Conservation (phyloP, 495 filamentous ascomycete genomes). For the Aspergillus leporis region DNA sequence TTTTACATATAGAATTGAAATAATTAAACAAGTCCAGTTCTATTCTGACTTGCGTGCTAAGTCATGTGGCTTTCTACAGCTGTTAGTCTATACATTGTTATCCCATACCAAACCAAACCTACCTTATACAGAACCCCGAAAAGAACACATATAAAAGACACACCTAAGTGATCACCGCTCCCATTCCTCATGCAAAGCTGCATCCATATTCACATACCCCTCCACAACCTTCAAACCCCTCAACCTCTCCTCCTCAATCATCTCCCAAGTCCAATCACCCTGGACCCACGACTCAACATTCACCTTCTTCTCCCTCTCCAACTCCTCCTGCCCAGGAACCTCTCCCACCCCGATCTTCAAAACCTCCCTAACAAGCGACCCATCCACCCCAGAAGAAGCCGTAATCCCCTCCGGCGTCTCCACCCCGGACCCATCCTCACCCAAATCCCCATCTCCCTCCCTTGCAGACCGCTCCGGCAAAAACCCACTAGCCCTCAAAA, state of each 20-base stretch:
- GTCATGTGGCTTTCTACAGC: background rate
- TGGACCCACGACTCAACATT: constrained; percentile 39
- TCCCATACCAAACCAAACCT: background rate
- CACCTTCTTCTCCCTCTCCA: constrained; percentile 35
- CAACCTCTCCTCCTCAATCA: constrained; percentile 57
- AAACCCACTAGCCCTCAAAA: constrained; percentile 67
- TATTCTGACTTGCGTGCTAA: too few relatives aligned
- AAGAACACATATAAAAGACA: background rate
- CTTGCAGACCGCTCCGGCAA: constrained; percentile 50
- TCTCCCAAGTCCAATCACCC: constrained; percentile 54
- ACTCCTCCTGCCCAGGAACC: constrained; percentile 24
- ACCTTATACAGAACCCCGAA: background rate
- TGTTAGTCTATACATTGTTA: background rate
- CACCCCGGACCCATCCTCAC: constrained; percentile 30
- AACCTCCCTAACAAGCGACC: constrained; percentile 40
- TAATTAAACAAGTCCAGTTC: too few relatives aligned
- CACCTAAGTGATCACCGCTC: constrained; percentile 19
- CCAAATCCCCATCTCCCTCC: constrained; percentile 16
- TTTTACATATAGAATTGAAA: too few relatives aligned
- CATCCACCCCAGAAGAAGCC: constrained; percentile 31
- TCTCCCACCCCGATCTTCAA: constrained; percentile 33
- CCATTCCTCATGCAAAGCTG: constrained; percentile 45
- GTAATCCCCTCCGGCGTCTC: constrained; percentile 42
- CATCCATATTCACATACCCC: constrained; percentile 51
- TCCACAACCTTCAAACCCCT: constrained; percentile 56